Conservation (phyloP, 352 stramenopile genomes). For the Phytopythium boreale region DNA sequence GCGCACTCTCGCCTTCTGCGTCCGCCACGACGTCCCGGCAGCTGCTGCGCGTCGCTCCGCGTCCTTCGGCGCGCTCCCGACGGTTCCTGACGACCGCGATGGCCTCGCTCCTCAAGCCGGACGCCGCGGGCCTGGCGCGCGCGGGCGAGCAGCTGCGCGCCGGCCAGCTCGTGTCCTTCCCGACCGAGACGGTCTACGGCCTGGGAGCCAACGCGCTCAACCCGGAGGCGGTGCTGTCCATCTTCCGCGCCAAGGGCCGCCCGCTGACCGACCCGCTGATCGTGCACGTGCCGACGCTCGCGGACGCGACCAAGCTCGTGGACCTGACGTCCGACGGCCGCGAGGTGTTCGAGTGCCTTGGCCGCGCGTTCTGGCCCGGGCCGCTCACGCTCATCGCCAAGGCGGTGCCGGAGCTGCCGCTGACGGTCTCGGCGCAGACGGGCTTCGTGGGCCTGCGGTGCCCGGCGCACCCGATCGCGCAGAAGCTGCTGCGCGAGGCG, state of each 20-base stretch:
- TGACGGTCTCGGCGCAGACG: slow-evolving; percentile 90
- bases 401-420: slow-evolving; percentile 83
- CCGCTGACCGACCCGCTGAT: slow-evolving; percentile 98
- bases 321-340: slow-evolving; percentile 64
- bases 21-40: neutral
- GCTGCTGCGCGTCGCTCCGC: neutral
- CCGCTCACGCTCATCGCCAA: slow-evolving; percentile 96
- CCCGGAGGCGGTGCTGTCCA: slow-evolving; percentile 90
- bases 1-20: neutral
- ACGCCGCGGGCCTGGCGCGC: slow-evolving; percentile 38
- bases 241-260: slow-evolving; percentile 95
- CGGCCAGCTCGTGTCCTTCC: slow-evolving; percentile 92
- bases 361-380: slow-evolving; percentile 94
- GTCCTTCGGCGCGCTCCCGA: neutral
- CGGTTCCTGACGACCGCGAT: slow-evolving; percentile 17
- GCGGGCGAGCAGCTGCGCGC: slow-evolving; percentile 66
- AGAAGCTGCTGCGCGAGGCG: slow-evolving; percentile 84
- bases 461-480: slow-evolving; percentile 91
- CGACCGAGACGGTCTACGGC: slow-evolving; percentile 99
- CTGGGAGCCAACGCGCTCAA: slow-evolving; percentile 97
- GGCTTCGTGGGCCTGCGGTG: slow-evolving; percentile 97
- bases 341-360: slow-evolving; percentile 82
- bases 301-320: slow-evolving; percentile 89
- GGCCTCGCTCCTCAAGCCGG: slow-evolving; percentile 41
- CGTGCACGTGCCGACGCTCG: slow-evolving; percentile 92